Conservation (phyloP, 345 rosid genomes). For the Cochlearia excelsa region DNA sequence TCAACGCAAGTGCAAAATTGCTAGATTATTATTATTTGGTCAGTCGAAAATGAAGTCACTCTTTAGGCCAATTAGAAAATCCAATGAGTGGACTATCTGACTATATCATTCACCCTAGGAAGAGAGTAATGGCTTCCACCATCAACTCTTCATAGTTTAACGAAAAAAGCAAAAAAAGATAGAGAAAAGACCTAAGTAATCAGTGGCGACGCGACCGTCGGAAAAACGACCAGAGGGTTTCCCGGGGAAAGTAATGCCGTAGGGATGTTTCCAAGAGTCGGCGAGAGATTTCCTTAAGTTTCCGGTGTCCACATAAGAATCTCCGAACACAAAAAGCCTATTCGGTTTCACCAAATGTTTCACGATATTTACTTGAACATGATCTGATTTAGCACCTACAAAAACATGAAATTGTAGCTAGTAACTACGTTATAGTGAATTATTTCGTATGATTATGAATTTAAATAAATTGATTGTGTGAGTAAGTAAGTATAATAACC, state of each 20-base stretch:
- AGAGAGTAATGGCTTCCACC: no score
- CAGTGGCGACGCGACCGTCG: slow-evolving; percentile 57
- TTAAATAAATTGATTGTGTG: not conserved
- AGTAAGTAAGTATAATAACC: slow-evolving; percentile 1
- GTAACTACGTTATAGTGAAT: not conserved
- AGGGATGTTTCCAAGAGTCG: slow-evolving; percentile 55
- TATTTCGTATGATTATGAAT: not conserved
- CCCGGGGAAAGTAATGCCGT: slow-evolving; percentile 54
- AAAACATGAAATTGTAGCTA: slow-evolving; percentile 10
- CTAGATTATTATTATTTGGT: no score
- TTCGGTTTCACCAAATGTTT: slow-evolving; percentile 31
- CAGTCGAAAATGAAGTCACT: no score
- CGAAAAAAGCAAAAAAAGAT: slow-evolving; percentile 1
- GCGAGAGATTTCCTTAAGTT: slow-evolving; percentile 37
- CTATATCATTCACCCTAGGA: not conserved
- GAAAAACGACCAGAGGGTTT: slow-evolving; percentile 64
- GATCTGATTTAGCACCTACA: slow-evolving; percentile 24
- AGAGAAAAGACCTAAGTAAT: slow-evolving; percentile 43
- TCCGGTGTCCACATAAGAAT: slow-evolving; percentile 63
- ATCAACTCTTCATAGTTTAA: no score
- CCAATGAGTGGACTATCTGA: no score
- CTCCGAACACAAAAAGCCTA: slow-evolving; percentile 61
- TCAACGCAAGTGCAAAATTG: no score
- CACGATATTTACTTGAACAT: not conserved
- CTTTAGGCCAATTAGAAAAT: no score